Evolutionary conservation across 176 grass and related monocot genomes (phyloP).

Genomic region (Oryza australiensis): DNA sequence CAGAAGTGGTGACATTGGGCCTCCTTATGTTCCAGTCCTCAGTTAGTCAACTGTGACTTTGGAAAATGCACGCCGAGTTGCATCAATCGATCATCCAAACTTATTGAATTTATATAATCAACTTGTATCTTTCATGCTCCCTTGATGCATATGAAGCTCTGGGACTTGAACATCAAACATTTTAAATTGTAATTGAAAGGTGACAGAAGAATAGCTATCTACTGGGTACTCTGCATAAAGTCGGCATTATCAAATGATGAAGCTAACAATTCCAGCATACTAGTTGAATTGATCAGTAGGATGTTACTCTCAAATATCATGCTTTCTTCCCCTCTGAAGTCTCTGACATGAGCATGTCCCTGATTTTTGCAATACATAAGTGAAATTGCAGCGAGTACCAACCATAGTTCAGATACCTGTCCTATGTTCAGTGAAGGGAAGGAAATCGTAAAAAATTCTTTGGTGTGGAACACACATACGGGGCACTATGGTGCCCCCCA

Average conservation of each 20-base stretch:
- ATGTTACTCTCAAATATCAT: neutral
- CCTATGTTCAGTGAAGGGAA: neutral
- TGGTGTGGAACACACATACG: too few species aligned
- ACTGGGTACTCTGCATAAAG: neutral
- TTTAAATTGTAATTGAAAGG: constrained; percentile 1
- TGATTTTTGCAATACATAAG: neutral
- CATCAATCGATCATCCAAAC: neutral
- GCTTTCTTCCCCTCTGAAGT: neutral
- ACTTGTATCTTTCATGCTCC: neutral
- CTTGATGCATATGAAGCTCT: neutral
- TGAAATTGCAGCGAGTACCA: neutral
- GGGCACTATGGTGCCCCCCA: too few species aligned
- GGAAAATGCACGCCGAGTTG: neutral
- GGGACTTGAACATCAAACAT: neutral
- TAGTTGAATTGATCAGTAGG: neutral
- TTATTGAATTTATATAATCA: neutral
- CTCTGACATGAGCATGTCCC: neutral
- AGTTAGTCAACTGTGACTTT: neutral
- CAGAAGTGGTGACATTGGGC: neutral
- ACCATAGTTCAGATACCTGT: neutral
- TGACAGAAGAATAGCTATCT: neutral
- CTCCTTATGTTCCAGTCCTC: neutral
- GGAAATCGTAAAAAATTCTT: neutral
- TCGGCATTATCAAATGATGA: neutral
- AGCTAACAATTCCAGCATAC: neutral